Percentiles rank a stretch among this genome's conserved stretches.
These are phyloP conservation scores for Fusarium pseudograminearum DNA, from an alignment of 2,329 filamentous ascomycete genomes.

Conservation along the genomic window DNA sequence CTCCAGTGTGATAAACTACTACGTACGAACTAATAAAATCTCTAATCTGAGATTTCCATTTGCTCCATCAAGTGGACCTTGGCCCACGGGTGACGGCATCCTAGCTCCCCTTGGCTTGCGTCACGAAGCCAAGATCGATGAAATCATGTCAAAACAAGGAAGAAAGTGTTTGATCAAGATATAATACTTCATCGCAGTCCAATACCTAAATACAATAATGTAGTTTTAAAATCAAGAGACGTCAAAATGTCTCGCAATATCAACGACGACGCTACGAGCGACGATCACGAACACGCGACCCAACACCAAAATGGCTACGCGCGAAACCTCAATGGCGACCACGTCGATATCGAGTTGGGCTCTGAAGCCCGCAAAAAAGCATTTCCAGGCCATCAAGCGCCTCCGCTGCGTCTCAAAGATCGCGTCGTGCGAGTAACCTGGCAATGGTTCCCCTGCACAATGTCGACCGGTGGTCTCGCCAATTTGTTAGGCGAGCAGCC, in stretches of 20 bases:
- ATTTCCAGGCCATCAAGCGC: neutral
- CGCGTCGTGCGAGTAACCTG: slow-evolving; percentile 21
- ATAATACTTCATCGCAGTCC: neutral
- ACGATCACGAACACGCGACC: neutral
- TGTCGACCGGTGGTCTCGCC: slow-evolving; percentile 25
- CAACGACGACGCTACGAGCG: neutral
- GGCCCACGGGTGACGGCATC: slow-evolving; percentile 7
- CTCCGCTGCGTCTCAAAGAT: slow-evolving; percentile 11
- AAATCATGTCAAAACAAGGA: slow-evolving; percentile 1
- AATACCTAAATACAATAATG: too few species aligned
- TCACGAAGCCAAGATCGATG: slow-evolving; percentile 4
- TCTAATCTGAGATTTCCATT: neutral
- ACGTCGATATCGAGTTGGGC: neutral
- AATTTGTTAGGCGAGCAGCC: slow-evolving; percentile 23
- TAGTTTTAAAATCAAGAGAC: neutral
- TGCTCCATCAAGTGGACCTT: slow-evolving; percentile 4
- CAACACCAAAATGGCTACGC: neutral
- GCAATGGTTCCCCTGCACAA: slow-evolving; percentile 27
- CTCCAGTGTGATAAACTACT: neutral
- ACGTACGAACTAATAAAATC: neutral
- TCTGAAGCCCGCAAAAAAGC: neutral
- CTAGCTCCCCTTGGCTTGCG: slow-evolving; percentile 12
- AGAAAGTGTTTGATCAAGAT: neutral
- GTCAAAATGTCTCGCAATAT: neutral
- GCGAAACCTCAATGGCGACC: neutral